A percentile compares a stretch with the other conserved stretches of the same genome.
phyloP scores from a whole-genome alignment of 192 early-diverging fungal genomes.

The Borealophlyctis nickersoniae region DNA sequence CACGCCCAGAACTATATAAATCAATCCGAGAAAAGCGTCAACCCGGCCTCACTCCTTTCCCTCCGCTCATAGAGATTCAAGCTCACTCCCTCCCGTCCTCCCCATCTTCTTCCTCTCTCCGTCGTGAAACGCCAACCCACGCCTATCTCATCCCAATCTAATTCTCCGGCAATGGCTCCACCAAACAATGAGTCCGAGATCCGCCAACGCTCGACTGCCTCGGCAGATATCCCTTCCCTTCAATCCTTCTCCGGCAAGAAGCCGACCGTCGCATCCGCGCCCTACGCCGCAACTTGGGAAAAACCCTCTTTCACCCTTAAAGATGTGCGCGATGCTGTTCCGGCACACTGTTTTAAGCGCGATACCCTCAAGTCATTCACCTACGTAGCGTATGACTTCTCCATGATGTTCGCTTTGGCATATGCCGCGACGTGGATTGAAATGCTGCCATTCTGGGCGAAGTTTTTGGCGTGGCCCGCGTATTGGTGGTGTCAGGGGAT shows the following conservation, averaged over 20 bases:
- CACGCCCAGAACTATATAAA: no score
- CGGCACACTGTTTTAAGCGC: slow-evolving; percentile 91
- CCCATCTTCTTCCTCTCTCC: no score
- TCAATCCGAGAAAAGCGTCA: no score
- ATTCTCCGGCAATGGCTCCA: slow-evolving; percentile 12
- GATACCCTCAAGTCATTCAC: slow-evolving; percentile 72
- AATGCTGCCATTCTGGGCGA: slow-evolving; percentile 14
- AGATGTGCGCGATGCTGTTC: slow-evolving; percentile 84
- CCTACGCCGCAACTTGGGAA: slow-evolving; percentile 16
- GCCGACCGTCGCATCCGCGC: slow-evolving; percentile 11
- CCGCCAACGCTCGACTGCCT: background rate
- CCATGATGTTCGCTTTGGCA: slow-evolving; percentile 58
- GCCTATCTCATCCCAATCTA: no score
- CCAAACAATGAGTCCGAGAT: background rate
- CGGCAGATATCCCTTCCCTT: background rate
- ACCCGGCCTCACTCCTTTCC: no score
- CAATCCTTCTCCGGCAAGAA: background rate
- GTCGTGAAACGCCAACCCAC: no score
- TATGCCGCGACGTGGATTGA: slow-evolving; percentile 63
- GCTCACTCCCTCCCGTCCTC: no score
- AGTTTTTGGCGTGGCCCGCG: slow-evolving; percentile 58
- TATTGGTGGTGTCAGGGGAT: slow-evolving; percentile 86
- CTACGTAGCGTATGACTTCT: slow-evolving; percentile 77
- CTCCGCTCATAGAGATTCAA: no score
- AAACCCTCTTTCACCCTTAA: slow-evolving; percentile 74